phyloP scores from a whole-genome alignment of 768 basidiomycete species.

The Xerocomus potaroensis region DNA sequence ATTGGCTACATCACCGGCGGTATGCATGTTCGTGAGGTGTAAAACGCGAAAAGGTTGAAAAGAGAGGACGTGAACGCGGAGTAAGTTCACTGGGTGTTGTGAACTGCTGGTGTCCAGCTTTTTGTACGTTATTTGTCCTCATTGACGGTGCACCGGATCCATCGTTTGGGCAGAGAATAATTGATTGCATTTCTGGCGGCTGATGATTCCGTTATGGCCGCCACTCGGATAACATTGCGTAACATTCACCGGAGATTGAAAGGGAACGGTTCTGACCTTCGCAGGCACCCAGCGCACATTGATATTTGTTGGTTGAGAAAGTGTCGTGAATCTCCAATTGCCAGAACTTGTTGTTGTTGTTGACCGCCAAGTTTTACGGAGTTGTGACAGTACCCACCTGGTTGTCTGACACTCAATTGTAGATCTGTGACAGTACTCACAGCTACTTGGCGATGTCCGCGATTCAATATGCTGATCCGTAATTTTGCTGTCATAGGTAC shows the following conservation, averaged over 20 bases:
- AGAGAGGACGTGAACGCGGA: conserved; percentile 28
- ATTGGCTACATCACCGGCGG: conserved; percentile 29
- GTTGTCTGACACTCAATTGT: too few species aligned
- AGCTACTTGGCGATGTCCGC: background rate
- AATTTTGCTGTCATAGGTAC: background rate
- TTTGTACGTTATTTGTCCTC: conserved; percentile 34
- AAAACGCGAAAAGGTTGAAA: conserved; percentile 11
- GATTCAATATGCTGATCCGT: too few species aligned
- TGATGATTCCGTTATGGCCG: conserved; percentile 12
- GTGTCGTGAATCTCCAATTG: background rate
- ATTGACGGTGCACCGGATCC: conserved; percentile 28
- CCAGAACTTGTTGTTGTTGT: too few species aligned
- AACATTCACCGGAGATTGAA: conserved; percentile 1
- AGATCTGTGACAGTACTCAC: too few species aligned
- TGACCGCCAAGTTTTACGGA: too few species aligned
- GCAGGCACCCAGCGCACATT: too few species aligned
- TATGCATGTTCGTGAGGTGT: conserved; percentile 5
- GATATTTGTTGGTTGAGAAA: background rate
- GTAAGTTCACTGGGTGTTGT: conserved; percentile 20
- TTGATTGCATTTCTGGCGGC: conserved; percentile 11
- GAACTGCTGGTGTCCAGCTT: conserved; percentile 2
- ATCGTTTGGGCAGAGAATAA: conserved; percentile 10
- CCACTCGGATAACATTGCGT: background rate
- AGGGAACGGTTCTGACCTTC: too few species aligned
- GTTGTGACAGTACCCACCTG: too few species aligned